Evolutionary conservation across 2,329 filamentous ascomycete species (phyloP), one percentile per base, ranked within the genome.

Genomic region (Cladosporium velox): DNA sequence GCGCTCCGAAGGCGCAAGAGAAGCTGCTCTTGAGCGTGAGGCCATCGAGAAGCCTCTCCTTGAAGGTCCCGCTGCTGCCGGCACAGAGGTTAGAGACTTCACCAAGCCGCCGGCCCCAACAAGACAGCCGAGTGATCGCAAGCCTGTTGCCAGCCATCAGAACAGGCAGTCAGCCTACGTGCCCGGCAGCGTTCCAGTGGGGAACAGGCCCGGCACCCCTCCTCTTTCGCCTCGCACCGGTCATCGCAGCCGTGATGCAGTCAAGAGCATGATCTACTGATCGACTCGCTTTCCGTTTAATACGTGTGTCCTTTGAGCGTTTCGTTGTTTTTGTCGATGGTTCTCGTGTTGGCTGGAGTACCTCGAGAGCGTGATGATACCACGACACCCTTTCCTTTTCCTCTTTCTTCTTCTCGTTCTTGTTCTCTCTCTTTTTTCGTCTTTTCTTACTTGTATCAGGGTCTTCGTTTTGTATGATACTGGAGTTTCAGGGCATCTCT

Each of bases 181-280:
- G 24, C 72, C 72, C 8, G 61, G 61, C 41, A 73, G 60, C 24
- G 72, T 70, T 59, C 72, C 74, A 18, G 65, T 73, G 26, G 75
- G 72, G 26, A 65, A 62, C 41, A 71, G 72, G 51, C 69, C 72
- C 7, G 68, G 67, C 57, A 78, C 76, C 52, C 76, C 76, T 57
- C 75, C 75, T 2, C 74, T 77, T 70, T 72, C 68, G 34, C 66
- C 71, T 34, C 61, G 75, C 49, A 68, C 69, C 10, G 75, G 71
- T 3, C 72, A 74, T 66, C 70, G 75, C 65, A 68, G 68, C 32
- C 67, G 77, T 49, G 72, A 76, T 65, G 75, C 75, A 18, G 76
- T 78, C 21, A 77, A 77, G 73, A 78, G 76, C 68, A 78, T 78
- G 77, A 77, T 78, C 68, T 77, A 75, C 66, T 77, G 61, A 64